Evolutionary conservation across 2,329 filamentous ascomycete species (phyloP).

Genomic region (Xylaria sp.): DNA sequence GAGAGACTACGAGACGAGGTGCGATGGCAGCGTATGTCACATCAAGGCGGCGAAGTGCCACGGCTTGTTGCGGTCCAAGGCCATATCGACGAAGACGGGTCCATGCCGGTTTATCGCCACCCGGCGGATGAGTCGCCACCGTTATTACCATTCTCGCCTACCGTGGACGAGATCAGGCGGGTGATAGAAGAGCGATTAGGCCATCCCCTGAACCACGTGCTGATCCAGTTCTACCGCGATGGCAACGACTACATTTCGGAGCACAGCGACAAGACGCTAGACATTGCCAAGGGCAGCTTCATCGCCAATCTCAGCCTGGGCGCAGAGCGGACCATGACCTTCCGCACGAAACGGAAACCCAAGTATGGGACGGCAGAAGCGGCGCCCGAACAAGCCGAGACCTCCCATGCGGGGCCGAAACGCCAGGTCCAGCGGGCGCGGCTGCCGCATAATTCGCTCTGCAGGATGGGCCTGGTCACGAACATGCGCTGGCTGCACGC

Average conservation of each 20-base stretch:
- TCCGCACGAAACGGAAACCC: constrained; percentile 74
- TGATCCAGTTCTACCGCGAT: constrained; percentile 91
- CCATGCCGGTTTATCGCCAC: constrained; percentile 90
- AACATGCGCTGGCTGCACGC: constrained; percentile 89
- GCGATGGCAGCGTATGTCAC: constrained; percentile 88
- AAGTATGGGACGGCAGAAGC: constrained; percentile 15
- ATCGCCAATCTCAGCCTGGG: constrained; percentile 96
- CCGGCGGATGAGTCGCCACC: constrained; percentile 86
- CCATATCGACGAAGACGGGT: constrained; percentile 66
- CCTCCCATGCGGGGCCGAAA: constrained; percentile 34
- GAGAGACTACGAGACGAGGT: constrained; percentile 73
- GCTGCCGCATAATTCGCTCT: constrained; percentile 87
- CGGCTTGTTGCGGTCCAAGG: constrained; percentile 91
- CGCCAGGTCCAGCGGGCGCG: constrained; percentile 68
- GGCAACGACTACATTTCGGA: constrained; percentile 93
- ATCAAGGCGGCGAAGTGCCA: constrained; percentile 88
- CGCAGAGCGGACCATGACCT: constrained; percentile 84
- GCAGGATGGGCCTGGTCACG: constrained; percentile 76
- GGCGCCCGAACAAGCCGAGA: constrained; percentile 25
- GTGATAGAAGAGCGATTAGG: constrained; percentile 73
- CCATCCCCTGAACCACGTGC: constrained; percentile 83
- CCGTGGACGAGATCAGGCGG: constrained; percentile 68
- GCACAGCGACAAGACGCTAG: constrained; percentile 94
- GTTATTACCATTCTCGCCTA: constrained; percentile 73
- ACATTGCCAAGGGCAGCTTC: constrained; percentile 77